Evolutionary conservation across 345 rosid genomes (phyloP).

Genomic region (Eucalyptus guilfoylei): DNA sequence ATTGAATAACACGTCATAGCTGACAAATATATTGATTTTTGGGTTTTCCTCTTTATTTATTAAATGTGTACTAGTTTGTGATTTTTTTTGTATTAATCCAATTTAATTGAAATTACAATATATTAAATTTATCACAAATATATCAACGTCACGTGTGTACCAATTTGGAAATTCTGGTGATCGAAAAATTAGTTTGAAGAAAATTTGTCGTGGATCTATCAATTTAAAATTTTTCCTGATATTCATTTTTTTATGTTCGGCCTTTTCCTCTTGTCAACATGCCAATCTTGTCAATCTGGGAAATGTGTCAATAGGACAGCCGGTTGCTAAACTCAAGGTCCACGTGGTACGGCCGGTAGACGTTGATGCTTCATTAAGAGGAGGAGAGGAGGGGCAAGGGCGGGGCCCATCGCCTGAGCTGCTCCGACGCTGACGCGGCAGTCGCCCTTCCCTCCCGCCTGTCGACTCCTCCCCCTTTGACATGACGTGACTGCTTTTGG

Average conservation of each 20-base stretch:
- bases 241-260: no score
- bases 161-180: no score
- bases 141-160: rapidly evolving
- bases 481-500: neutral
- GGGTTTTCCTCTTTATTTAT: rapidly evolving
- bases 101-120: no score
- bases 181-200: no score
- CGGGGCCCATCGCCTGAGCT: neutral
- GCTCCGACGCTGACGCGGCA: neutral
- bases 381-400: neutral
- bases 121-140: no score
- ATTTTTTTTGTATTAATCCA: no score
- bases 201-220: no score
- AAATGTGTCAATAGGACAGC: neutral
- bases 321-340: neutral
- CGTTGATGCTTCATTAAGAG: neutral
- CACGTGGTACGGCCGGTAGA: neutral
- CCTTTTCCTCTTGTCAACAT: no score
- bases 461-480: neutral
- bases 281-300: neutral
- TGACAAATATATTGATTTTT: no score
- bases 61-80: no score
- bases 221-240: no score
- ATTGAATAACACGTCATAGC: no score
- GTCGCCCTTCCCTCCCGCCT: neutral